Evolutionary conservation across 2,329 filamentous ascomycete species (phyloP).

Genomic region (Fusarium staphyleae): DNA sequence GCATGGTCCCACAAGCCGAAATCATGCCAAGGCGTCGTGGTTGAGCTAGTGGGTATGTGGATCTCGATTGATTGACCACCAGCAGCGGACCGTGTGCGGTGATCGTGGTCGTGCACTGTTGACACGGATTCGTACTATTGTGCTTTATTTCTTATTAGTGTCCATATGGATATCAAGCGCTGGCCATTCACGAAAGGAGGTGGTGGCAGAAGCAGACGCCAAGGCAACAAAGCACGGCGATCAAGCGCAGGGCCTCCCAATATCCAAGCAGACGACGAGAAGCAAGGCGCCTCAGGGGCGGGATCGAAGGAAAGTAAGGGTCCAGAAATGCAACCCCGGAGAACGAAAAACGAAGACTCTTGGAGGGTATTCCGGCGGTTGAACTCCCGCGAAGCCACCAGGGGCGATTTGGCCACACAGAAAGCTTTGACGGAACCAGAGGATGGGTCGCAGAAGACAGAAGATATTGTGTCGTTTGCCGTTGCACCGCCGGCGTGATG

Average conservation of each 20-base stretch:
- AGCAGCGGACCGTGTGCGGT: slow-evolving; percentile 35
- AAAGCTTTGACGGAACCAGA: slow-evolving; percentile 9
- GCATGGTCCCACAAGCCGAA: slow-evolving; percentile 36
- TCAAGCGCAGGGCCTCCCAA: background rate
- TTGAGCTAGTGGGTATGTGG: slow-evolving; percentile 37
- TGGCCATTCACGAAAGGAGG: slow-evolving; percentile 15
- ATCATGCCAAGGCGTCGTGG: slow-evolving; percentile 29
- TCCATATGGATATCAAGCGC: slow-evolving; percentile 13
- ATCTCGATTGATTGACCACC: slow-evolving; percentile 39
- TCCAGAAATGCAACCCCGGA: background rate
- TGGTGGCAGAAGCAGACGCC: slow-evolving; percentile 13
- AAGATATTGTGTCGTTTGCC: slow-evolving; percentile 14
- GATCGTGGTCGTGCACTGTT: slow-evolving; percentile 35
- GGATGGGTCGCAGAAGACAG: slow-evolving; percentile 9
- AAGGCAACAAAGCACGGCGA: slow-evolving; percentile 5
- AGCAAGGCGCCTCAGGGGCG: slow-evolving; percentile 18
- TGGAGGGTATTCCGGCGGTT: slow-evolving; percentile 9
- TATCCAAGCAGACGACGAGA: slow-evolving; percentile 3
- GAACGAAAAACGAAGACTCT: slow-evolving; percentile 9
- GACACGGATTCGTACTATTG: slow-evolving; percentile 3
- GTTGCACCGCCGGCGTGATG: background rate
- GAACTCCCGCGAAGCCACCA: slow-evolving; percentile 5
- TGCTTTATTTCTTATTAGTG: slow-evolving; percentile 5
- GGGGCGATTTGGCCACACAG: too few species aligned
- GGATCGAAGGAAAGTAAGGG: slow-evolving; percentile 15